phyloP scores from a whole-genome alignment of 805 yeast genomes.

The Brettanomyces naardenensis region DNA sequence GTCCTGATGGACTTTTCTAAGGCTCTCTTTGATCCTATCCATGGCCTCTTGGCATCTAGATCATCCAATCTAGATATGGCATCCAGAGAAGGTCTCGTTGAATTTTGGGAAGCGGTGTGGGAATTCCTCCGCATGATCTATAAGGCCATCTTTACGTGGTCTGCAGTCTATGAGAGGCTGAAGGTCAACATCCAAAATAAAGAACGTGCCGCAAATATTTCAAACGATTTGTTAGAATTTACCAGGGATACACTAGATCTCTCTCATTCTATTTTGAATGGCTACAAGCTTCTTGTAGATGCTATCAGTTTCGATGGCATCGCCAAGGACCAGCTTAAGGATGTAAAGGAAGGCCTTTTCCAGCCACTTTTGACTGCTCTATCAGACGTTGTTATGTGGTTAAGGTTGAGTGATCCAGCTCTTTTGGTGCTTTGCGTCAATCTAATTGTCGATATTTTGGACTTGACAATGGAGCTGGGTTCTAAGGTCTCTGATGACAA shows the following conservation, averaged over 20 bases:
- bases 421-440: slow-evolving; percentile 66
- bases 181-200: slow-evolving; percentile 13
- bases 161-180: slow-evolving; percentile 29
- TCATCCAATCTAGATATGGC: slow-evolving; percentile 6
- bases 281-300: slow-evolving; percentile 43
- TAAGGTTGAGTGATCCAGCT: slow-evolving; percentile 73
- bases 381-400: slow-evolving; percentile 66
- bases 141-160: slow-evolving; percentile 67
- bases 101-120: slow-evolving; percentile 73
- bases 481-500: slow-evolving; percentile 45
- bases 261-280: slow-evolving; percentile 58
- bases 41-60: slow-evolving; percentile 37
- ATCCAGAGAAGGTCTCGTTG: slow-evolving; percentile 21
- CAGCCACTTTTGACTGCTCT: slow-evolving; percentile 54
- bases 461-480: slow-evolving; percentile 48
- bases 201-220: slow-evolving; percentile 17
- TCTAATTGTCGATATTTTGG: slow-evolving; percentile 58
- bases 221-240: slow-evolving; percentile 41
- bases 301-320: slow-evolving; percentile 20
- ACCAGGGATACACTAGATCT: slow-evolving; percentile 82
- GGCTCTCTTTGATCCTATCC: slow-evolving; percentile 57
- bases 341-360: slow-evolving; percentile 30
- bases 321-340: slow-evolving; percentile 10
- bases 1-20: slow-evolving; percentile 66
- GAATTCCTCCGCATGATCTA: slow-evolving; percentile 60